Conservation (phyloP, 2,329 filamentous ascomycete genomes). For the Fusarium sacchari region DNA sequence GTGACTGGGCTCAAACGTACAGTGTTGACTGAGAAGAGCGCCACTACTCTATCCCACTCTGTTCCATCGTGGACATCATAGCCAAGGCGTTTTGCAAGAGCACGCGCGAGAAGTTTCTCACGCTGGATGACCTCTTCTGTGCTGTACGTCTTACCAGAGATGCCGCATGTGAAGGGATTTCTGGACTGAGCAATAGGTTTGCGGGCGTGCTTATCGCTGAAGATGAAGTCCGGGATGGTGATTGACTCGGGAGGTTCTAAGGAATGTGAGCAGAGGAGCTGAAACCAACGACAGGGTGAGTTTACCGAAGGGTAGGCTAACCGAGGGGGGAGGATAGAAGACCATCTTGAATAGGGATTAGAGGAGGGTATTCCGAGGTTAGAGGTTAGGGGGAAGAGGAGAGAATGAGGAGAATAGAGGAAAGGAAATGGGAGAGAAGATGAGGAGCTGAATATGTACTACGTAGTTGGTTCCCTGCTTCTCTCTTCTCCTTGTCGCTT, state of each 20-base stretch:
- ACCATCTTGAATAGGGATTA: slow-evolving; percentile 51
- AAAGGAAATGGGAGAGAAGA: neutral
- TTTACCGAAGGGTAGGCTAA: slow-evolving; percentile 64
- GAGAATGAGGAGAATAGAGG: neutral
- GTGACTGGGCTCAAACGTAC: slow-evolving; percentile 54
- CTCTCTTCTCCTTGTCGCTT: neutral
- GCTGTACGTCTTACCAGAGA: slow-evolving; percentile 75
- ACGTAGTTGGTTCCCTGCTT: neutral
- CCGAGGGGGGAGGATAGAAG: slow-evolving; percentile 71
- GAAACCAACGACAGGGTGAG: slow-evolving; percentile 12
- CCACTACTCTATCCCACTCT: slow-evolving; percentile 85
- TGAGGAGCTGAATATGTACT: slow-evolving; percentile 26
- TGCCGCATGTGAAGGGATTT: slow-evolving; percentile 80
- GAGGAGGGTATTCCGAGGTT: neutral
- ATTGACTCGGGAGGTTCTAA: slow-evolving; percentile 76
- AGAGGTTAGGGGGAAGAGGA: neutral
- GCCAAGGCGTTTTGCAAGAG: slow-evolving; percentile 74
- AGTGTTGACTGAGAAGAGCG: slow-evolving; percentile 82
- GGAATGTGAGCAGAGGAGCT: neutral
- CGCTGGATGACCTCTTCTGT: slow-evolving; percentile 71
- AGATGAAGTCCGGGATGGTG: slow-evolving; percentile 80
- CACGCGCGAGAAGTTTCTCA: slow-evolving; percentile 73
- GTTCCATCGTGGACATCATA: slow-evolving; percentile 76
- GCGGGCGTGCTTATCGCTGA: slow-evolving; percentile 76
- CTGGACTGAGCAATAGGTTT: slow-evolving; percentile 69